Base-by-base conservation (phyloP, 768 basidiomycete species). In the Rickenella mellea region DNA sequence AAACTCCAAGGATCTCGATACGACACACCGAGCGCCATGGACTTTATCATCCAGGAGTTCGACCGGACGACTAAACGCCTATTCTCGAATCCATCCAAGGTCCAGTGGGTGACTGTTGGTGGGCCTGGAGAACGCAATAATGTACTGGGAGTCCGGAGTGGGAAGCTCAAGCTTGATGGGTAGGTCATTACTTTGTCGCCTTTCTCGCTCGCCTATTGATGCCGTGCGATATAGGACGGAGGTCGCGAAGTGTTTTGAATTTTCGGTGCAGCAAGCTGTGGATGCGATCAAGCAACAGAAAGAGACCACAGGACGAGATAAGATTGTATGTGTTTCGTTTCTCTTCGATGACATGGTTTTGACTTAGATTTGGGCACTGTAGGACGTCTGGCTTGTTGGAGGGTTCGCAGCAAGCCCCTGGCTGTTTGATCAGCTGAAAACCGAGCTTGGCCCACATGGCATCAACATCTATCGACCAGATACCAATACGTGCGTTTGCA, bases 401-500 rank as follows among this genome's bases (percentile, higher is more conserved):
- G 74, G 73, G 0, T 76, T 76, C 52, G 67, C 68, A 8, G 68
- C 71, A 1, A 74, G 65, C 44, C 66, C 69, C 32, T 74, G 66
- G 63, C 52, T 77, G 14, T 74, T 68, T 45, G 47, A 56, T 1
- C 58, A 61, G 35, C 64, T 78, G 2, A 65, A 65, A 29, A 55
- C 51, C 39, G 50, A 58, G 5, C 56, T 78, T 8, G 58, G 58
- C 4, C 48, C 58, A 4, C 50, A 62, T 0, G 64, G 66, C n/a
- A 51, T 74, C 27, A 60, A 55, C 25, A 54, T 78, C 14, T 63
- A 67, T 39, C 63, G 73, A 6, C 77, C 76, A 0, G 73, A 77
- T 43, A 69, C 64, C 27, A 70, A 74, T 45, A 63, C 76, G 77
- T 76, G 51, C 33, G 73, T 62, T n/a, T n/a, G n/a, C n/a, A n/a